Base-by-base conservation (phyloP, 1,284 basidiomycete genomes). In the Anthracocystis walkeri region DNA sequence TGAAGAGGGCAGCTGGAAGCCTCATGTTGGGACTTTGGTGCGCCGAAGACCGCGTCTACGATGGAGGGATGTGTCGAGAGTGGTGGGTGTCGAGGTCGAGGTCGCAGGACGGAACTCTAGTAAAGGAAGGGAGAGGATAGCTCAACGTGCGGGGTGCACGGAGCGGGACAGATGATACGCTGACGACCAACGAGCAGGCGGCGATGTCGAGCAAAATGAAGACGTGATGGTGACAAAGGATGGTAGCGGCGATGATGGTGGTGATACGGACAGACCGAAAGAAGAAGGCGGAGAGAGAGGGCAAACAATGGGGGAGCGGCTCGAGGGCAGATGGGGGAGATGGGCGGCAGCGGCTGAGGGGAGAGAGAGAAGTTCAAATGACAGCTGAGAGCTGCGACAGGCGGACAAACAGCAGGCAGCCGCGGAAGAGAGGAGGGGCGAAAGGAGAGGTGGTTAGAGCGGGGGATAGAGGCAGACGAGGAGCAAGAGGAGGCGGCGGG, bases 1-100 rank as follows among this genome's bases (percentile, higher is more conserved):
- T 67, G 67, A 75, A 27, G 35, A 75, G 58, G 16, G 49, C 59
- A 12, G 73, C 20, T 51, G 67, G 57, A 29, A 75, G 49, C 41
- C 57, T 54, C 73, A 75, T 75, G 25, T 27, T 67, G 27, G 58
- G 52, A 44, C 49, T 31, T n/a, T 42, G 27, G 35, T 38, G 14
- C 35, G 35, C 14, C 35, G 35, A 38, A 42, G 23, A 21, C 7
- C 1, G 21, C 25, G 41, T 11, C 42, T 46, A 25, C 16, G 11
- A 35, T 33, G 54, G 14, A 16, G 16, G n/a, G n/a, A n/a, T 14
- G 33, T 50, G 20, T 16, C n/a, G 46, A 20, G 33, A 20, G 31
- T 20, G 41, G 8, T 35, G 42, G 29, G 18, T 35, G 20, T 56
- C 25, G 10, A 33, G 12, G 25, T 20, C 41, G 42, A 25, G 16